Conservation (phyloP, 1,139 yeast species). For the Zygosaccharomyces pseudobailii region DNA sequence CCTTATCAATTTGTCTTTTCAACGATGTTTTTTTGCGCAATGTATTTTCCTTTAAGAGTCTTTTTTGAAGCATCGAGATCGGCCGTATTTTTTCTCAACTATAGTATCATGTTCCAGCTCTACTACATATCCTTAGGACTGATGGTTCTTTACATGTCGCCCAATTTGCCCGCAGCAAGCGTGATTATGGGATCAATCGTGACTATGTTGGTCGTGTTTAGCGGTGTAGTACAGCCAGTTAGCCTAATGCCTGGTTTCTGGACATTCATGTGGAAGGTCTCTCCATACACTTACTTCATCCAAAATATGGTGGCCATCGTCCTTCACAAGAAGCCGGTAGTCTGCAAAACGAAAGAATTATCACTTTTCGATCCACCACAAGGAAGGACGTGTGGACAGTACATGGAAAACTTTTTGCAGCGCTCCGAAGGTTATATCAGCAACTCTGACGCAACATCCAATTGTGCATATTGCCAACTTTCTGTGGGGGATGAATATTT, state of each 20-base stretch:
- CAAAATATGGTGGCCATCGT: constrained; percentile 51
- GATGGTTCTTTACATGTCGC: constrained; percentile 51
- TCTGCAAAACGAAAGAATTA: constrained; percentile 50
- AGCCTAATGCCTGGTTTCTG: constrained; percentile 63
- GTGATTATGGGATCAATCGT: constrained; percentile 50
- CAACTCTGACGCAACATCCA: constrained; percentile 47
- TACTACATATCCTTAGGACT: constrained; percentile 54
- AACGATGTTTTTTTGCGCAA: constrained; percentile 48
- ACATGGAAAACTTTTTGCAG: constrained; percentile 37
- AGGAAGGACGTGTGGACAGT: constrained; percentile 57
- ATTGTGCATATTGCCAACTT: constrained; percentile 58
- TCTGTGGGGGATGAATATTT: constrained; percentile 52
- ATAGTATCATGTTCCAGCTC: constrained; percentile 51
- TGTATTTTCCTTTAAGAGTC: constrained; percentile 57
- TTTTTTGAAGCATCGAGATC: constrained; percentile 44
- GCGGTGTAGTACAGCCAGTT: constrained; percentile 61
- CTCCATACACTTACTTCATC: constrained; percentile 66
- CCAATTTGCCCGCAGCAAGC: constrained; percentile 59
- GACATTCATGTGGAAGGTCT: constrained; percentile 67
- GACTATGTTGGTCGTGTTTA: constrained; percentile 52
- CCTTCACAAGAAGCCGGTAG: constrained; percentile 52
- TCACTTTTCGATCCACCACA: constrained; percentile 51
- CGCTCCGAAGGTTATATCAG: constrained; percentile 45
- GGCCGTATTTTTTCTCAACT: constrained; percentile 52
- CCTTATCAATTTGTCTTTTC: constrained; percentile 53